Conservation (phyloP, 495 filamentous ascomycete genomes). For the Xylaria bambusicola region DNA sequence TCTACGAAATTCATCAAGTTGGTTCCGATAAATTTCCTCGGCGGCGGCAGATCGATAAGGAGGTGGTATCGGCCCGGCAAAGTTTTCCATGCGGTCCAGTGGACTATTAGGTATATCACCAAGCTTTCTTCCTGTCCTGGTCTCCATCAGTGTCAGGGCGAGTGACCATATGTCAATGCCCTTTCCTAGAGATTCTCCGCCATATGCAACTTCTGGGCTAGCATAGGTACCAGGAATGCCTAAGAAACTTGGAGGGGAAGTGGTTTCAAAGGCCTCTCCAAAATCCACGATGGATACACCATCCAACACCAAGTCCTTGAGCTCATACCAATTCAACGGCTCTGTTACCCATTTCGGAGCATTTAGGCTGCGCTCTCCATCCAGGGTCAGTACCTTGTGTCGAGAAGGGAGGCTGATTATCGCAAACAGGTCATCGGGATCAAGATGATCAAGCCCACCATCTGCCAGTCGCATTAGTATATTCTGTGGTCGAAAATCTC, state of each 20-base stretch:
- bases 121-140: not conserved
- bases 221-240: conserved; percentile 21
- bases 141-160: conserved; percentile 14
- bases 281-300: conserved; percentile 28
- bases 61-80: conserved; percentile 19
- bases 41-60: conserved; percentile 12
- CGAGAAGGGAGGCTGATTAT: not conserved
- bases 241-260: not conserved
- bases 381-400: not conserved
- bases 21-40: not conserved
- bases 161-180: conserved; percentile 31
- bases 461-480: conserved; percentile 23
- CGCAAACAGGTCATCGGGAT: conserved; percentile 14
- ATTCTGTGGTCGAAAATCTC: conserved; percentile 29
- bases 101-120: not conserved
- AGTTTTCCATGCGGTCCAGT: conserved; percentile 7
- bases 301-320: not conserved
- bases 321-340: not conserved
- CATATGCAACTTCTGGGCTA: conserved; percentile 25
- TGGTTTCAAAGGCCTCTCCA: conserved; percentile 23
- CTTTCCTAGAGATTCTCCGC: conserved; percentile 3
- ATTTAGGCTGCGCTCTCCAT: not conserved
- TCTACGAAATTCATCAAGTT: not conserved
- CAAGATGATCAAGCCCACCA: conserved; percentile 23
- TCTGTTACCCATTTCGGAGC: conserved; percentile 24